phyloP scores from a whole-genome alignment of 306 rosid species.

The Prunus davidiana region DNA sequence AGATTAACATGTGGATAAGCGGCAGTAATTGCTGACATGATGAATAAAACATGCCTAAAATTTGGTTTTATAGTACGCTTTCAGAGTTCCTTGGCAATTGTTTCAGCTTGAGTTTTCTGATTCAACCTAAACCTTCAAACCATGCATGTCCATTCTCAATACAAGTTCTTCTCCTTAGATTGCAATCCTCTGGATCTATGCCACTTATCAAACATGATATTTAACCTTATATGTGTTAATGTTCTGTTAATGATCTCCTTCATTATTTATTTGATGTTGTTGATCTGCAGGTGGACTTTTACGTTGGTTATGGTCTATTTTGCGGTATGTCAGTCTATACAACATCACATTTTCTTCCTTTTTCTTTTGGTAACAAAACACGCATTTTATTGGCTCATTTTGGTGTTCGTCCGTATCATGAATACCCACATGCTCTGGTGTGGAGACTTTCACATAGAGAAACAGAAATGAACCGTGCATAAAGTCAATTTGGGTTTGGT shows the following conservation, averaged over 20 bases:
- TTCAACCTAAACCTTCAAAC: neutral
- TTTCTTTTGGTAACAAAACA: neutral
- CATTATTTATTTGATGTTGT: neutral
- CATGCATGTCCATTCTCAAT: neutral
- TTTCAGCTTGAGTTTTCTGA: neutral
- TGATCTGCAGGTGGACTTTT: conserved; percentile 80
- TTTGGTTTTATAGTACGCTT: neutral
- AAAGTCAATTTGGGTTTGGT: neutral
- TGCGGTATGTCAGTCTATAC: conserved; percentile 46
- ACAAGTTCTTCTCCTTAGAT: neutral
- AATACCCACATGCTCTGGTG: neutral
- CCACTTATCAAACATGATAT: neutral
- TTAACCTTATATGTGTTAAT: neutral
- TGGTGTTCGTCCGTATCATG: neutral
- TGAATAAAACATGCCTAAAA: neutral
- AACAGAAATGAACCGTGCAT: neutral
- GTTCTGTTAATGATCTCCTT: conserved; percentile 6
- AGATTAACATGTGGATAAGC: neutral
- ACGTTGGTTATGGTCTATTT: conserved; percentile 65
- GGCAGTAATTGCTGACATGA: neutral
- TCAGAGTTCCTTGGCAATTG: neutral
- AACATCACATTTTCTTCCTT: neutral
- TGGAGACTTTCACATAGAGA: neutral
- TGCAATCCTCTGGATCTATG: neutral
- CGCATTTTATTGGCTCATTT: neutral